Evolutionary conservation across 192 early-diverging fungal genomes (phyloP).

Genomic region (Entophlyctis luteolus): DNA sequence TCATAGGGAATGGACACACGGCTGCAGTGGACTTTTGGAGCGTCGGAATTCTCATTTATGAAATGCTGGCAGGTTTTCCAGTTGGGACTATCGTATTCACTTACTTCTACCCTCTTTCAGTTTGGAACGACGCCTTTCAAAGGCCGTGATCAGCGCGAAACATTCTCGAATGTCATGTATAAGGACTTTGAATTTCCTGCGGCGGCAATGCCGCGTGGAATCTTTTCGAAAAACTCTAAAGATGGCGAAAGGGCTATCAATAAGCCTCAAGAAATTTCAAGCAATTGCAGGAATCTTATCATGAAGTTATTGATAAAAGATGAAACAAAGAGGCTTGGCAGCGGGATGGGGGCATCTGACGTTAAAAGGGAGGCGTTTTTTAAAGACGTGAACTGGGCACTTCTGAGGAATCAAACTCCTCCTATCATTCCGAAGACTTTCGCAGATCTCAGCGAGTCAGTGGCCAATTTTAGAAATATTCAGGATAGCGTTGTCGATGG

Average conservation of each 20-base stretch:
- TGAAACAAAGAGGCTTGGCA: slow-evolving; percentile 83
- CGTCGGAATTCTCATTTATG: slow-evolving; percentile 92
- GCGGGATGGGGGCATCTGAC: slow-evolving; percentile 84
- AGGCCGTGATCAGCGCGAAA: slow-evolving; percentile 77
- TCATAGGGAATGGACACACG: slow-evolving; percentile 91
- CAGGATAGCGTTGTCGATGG: background rate
- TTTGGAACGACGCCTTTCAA: slow-evolving; percentile 97
- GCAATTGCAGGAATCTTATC: slow-evolving; percentile 69
- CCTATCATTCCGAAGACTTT: slow-evolving; percentile 41
- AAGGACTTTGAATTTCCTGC: slow-evolving; percentile 73
- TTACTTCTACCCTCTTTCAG: too few species aligned
- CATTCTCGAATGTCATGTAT: slow-evolving; percentile 82
- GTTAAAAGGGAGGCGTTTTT: slow-evolving; percentile 91
- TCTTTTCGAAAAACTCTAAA: background rate
- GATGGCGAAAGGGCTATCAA: background rate
- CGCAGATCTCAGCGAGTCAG: background rate
- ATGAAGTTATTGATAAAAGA: slow-evolving; percentile 84
- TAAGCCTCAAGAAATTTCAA: slow-evolving; percentile 43
- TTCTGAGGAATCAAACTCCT: slow-evolving; percentile 77
- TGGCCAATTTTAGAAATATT: slow-evolving; percentile 20
- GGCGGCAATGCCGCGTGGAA: background rate
- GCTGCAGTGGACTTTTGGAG: slow-evolving; percentile 98
- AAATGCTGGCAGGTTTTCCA: slow-evolving; percentile 73
- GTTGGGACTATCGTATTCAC: too few species aligned
- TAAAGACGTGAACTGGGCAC: slow-evolving; percentile 86